phyloP scores from a whole-genome alignment of 73 alveolate genomes.

The Strombidium stylifer region DNA sequence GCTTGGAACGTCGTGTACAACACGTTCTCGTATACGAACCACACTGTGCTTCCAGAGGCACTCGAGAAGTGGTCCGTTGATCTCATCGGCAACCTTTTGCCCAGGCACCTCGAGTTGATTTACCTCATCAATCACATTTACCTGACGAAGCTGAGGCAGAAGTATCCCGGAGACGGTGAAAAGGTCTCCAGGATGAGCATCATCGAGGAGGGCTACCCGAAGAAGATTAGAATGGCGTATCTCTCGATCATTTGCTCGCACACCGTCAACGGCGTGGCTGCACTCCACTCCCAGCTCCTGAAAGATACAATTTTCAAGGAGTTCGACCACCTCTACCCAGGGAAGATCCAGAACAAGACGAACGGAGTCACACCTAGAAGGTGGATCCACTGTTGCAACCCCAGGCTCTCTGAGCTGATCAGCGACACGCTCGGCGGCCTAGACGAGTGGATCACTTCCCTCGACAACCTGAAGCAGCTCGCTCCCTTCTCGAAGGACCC shows the following conservation, averaged over 20 bases:
- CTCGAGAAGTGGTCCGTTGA: conserved; percentile 87
- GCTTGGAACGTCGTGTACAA: conserved; percentile 77
- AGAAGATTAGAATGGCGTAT: conserved; percentile 90
- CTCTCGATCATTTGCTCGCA: conserved; percentile 75
- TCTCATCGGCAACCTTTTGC: conserved; percentile 70
- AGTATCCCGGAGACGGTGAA: conserved; percentile 55
- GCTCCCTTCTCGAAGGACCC: conserved; percentile 58
- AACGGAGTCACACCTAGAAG: conserved; percentile 99
- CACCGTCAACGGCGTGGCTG: conserved; percentile 91
- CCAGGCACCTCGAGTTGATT: conserved; percentile 89
- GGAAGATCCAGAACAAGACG: conserved; percentile 76
- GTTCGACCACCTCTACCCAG: conserved; percentile 81
- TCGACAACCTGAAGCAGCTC: conserved; percentile 61
- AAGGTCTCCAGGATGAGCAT: conserved; percentile 51
- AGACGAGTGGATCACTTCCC: conserved; percentile 83
- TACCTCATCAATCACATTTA: conserved; percentile 74
- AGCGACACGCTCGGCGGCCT: conserved; percentile 76
- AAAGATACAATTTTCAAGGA: conserved; percentile 74
- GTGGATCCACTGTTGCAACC: conserved; percentile 98
- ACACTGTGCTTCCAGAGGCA: conserved; percentile 94
- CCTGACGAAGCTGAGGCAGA: conserved; percentile 68
- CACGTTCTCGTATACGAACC: conserved; percentile 86
- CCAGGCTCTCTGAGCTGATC: conserved; percentile 84
- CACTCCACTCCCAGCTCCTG: conserved; percentile 78
- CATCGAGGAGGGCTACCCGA: conserved; percentile 79